Conservation (phyloP, 441 rosid genomes). For the Biscutella auriculata region DNA sequence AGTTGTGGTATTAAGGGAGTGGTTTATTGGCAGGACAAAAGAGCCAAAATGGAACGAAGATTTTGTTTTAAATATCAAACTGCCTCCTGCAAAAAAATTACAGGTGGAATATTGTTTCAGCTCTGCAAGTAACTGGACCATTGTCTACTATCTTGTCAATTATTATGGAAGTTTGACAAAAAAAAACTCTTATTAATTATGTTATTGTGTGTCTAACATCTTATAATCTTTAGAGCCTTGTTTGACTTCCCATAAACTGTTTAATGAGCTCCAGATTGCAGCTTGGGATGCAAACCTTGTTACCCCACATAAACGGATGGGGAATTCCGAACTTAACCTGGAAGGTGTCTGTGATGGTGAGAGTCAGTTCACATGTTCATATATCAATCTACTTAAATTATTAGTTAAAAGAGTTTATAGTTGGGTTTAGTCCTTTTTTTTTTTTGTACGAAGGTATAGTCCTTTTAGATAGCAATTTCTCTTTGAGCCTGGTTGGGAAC, state of each 20-base stretch:
- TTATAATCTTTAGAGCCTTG: background rate
- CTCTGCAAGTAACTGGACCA: background rate
- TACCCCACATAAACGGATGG: conserved; percentile 96
- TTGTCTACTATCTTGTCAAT: background rate
- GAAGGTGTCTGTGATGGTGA: conserved; percentile 73
- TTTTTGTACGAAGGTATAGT: no score
- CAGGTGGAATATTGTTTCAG: conserved; percentile 34
- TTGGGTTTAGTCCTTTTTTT: background rate
- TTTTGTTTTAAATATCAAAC: conserved; percentile 55
- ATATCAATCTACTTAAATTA: background rate
- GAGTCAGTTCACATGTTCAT: conserved; percentile 5
- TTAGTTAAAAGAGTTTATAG: background rate
- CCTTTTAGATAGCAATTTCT: background rate
- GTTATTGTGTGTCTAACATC: conserved; percentile 6
- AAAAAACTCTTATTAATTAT: background rate
- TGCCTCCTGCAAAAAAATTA: conserved; percentile 44
- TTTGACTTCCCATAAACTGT: conserved; percentile 4
- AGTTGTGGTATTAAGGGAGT: background rate
- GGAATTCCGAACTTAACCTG: conserved; percentile 53
- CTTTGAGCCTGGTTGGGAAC: background rate
- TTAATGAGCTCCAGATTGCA: conserved; percentile 50
- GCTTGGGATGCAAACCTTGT: conserved; percentile 99
- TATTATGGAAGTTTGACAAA: background rate
- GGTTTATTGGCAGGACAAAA: conserved; percentile 39
- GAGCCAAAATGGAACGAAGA: conserved; percentile 90